Evolutionary conservation across 106 monocot genomes (phyloP).

Genomic region (Dactylorhiza incarnata): DNA sequence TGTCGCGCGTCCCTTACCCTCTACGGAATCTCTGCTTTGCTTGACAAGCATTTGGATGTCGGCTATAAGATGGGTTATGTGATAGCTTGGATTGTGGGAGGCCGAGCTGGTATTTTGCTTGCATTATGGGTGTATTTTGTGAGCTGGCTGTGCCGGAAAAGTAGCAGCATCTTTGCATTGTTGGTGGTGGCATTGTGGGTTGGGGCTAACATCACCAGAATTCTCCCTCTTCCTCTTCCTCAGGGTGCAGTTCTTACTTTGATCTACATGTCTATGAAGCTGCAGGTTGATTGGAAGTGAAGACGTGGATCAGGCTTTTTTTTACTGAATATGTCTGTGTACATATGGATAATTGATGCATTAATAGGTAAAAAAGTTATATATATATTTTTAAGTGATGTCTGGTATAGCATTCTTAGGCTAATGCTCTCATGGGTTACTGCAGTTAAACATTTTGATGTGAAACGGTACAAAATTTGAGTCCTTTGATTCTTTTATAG

Average conservation of each 20-base stretch:
- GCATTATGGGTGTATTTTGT: slow-evolving; percentile 42
- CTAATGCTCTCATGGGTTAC: too few relatives aligned
- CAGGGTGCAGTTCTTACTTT: slow-evolving; percentile 68
- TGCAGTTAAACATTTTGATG: too few relatives aligned
- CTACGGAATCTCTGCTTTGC: slow-evolving; percentile 23
- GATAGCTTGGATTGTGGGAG: slow-evolving; percentile 53
- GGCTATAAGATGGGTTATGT: slow-evolving; percentile 71
- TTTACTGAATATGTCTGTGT: neutral
- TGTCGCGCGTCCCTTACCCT: slow-evolving; percentile 33
- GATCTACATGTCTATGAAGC: slow-evolving; percentile 75
- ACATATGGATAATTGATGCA: neutral
- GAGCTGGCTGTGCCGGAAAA: slow-evolving; percentile 77
- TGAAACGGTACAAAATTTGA: too few relatives aligned
- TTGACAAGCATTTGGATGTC: slow-evolving; percentile 53
- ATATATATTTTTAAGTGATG: too few relatives aligned
- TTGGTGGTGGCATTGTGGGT: slow-evolving; percentile 63
- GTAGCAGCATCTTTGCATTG: slow-evolving; percentile 49
- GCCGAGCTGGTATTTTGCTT: slow-evolving; percentile 49
- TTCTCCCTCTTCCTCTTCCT: slow-evolving; percentile 43
- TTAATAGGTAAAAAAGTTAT: neutral
- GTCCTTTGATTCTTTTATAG: too few relatives aligned
- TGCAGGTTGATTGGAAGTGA: slow-evolving; percentile 33
- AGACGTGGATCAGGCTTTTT: neutral
- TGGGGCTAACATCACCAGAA: slow-evolving; percentile 39
- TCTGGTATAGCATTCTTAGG: too few relatives aligned